Conservation (phyloP, 257 asterid genomes). For the Scutellaria baicalensis region DNA sequence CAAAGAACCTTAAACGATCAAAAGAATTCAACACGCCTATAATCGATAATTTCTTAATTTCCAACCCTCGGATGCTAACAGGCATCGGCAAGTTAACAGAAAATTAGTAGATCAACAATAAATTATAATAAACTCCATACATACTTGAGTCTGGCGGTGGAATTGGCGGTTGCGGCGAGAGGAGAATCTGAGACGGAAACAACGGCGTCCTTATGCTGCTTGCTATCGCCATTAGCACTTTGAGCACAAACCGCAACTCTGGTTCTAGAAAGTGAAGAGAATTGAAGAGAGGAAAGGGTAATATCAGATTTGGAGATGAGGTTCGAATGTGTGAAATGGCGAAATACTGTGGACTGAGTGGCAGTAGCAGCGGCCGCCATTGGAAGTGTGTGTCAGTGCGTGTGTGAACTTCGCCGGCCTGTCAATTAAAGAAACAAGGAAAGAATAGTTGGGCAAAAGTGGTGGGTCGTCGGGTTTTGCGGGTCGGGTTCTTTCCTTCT, state of each 20-base stretch:
- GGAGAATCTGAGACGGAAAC: conserved; percentile 32
- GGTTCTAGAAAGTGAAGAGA: conserved; percentile 9
- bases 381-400: conserved; percentile 1
- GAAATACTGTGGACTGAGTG: conserved; percentile 15
- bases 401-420: background rate
- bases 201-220: conserved; percentile 24
- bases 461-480: background rate
- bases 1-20: background rate
- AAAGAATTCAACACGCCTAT: background rate
- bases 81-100: background rate
- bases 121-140: background rate
- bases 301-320: conserved; percentile 4
- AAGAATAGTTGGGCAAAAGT: background rate
- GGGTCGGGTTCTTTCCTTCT: too few relatives aligned
- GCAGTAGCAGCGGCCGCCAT: conserved; percentile 48
- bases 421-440: background rate
- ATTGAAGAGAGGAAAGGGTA: conserved; percentile 3
- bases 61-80: background rate
- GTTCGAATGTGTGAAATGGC: conserved; percentile 6
- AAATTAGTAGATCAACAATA: background rate
- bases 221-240: conserved; percentile 26
- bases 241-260: conserved; percentile 38
- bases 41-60: background rate
- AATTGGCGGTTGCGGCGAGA: conserved; percentile 11
- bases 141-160: conserved; percentile 29